These are phyloP conservation scores for Allomyces javanicus DNA, from an alignment of 192 early-diverging fungal species.

Conservation along the genomic window DNA sequence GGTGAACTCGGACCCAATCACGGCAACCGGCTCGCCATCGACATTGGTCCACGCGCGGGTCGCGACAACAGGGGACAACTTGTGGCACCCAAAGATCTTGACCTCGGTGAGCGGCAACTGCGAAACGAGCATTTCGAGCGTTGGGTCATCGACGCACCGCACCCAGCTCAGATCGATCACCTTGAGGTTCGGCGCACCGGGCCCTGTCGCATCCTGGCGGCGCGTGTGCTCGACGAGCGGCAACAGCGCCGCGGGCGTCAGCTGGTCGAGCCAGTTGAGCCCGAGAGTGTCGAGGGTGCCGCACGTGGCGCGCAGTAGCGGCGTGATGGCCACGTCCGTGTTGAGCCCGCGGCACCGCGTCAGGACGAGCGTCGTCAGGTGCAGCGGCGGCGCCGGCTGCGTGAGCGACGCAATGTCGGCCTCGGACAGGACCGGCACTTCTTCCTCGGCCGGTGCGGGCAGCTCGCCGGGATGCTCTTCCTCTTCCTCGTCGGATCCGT, in stretches of 20 bases:
- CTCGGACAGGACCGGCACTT: too few species aligned
- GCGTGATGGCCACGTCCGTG: background rate
- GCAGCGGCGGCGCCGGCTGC: background rate
- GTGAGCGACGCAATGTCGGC: too few species aligned
- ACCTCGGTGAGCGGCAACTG: background rate
- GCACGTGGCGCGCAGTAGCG: background rate
- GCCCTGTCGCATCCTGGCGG: too few species aligned
- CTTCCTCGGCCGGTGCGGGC: background rate
- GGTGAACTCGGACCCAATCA: background rate
- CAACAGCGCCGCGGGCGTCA: background rate
- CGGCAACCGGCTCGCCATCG: background rate
- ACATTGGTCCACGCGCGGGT: background rate
- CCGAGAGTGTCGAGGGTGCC: background rate
- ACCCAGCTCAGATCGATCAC: background rate
- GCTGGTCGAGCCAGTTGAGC: background rate
- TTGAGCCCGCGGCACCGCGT: background rate
- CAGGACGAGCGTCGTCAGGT: background rate
- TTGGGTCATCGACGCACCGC: background rate
- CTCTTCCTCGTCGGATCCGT: background rate
- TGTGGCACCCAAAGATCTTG: background rate
- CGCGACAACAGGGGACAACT: background rate
- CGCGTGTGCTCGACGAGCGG: background rate
- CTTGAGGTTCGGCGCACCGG: background rate
- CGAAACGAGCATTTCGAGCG: background rate
- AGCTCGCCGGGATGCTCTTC: background rate